Base-by-base conservation (phyloP, 768 basidiomycete genomes). In the Crepidotus variabilis region DNA sequence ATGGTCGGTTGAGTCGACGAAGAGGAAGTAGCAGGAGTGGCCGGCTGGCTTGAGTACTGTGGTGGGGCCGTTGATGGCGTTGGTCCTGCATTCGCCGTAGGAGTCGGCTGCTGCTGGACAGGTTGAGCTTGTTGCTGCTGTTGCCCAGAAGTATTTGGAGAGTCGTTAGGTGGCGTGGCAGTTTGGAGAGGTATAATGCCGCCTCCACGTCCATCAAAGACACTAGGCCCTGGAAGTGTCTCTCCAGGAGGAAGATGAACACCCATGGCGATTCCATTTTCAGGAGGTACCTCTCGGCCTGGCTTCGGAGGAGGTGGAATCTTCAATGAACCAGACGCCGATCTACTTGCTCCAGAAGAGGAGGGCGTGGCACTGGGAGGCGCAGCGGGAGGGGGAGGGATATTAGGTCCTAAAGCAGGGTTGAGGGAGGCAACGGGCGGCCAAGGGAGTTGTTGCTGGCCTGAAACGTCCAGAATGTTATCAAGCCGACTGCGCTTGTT, bases 401-500 rank as follows among this genome's bases (percentile, higher is more conserved):
- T 74, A 10, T 57, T 58, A 6, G 68, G 65, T 8, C 69, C 70
- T 47, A 73, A 52, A 9, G 65, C 54, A 21, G 75, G 71, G 51
- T 74, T 73, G 3, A 71, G 61, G 6, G 72, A 59, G n/a, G 69
- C 66, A 0, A 59, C 63, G n/a, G 71, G 72, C 10, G 72, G 69
- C 70, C 69, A 68, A 33, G 57, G 62, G 18, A 52, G 58, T 53
- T 61, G 61, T 50, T 61, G 60, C 51, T 62, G 48, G 36, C 49
- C 24, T 23, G 49, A 21, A 20, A 35, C 47, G 13, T 22, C 45
- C 43, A 50, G 13, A 10, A 63, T 64, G 48, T 74, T 75, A 36
- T 76, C 74, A 34, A 70, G 67, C 23, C 75, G 68, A 22, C 61
- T 67, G 8, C 77, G 66, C 57, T 78, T 78, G 6, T 68, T 60